Base-by-base conservation (phyloP, 2,329 filamentous ascomycete genomes). In the Hypoxylon sp. region DNA sequence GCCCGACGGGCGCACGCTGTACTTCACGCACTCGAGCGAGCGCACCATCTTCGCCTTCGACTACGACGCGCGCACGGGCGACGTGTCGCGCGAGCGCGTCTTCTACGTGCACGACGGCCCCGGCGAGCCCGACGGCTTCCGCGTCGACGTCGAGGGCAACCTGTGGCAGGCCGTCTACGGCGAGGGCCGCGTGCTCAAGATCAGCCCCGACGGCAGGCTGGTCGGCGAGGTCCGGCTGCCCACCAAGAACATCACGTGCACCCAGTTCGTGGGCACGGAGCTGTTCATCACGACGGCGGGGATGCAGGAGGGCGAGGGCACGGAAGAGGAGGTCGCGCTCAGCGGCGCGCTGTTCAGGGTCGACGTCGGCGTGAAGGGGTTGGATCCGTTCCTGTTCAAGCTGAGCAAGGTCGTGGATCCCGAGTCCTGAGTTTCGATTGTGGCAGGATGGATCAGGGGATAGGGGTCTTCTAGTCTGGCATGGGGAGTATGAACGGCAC, bases 81-180 rank as follows among this genome's bases (percentile, higher is more conserved):
- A 80, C n/a, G 83, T 93, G 55, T 85, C 84, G 61, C 90, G 91
- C 78, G 85, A 88, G 73, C 87, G 91, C 58, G 81, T 90, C 36
- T 93, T 93, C 79, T 95, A 93, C 80, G 81, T 85, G 60, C 88
- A 93, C 74, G 83, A 86, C 3, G 86, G 86, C 0, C 77, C 84
- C 24, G 89, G 90, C 49, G 87, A 88, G 67, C 93, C 93, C 0
- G 94, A 97, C 78, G 94, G 94, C 1, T 94, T 95, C 79, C 89
- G 90, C 67, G 86, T 96, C 73, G 94, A 97, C 75, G 86, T 85
- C 44, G 88, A 96, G 57, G 93, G 93, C n/a, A 90, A 91, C 80
- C 84, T 97, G 73, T 97, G 95, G 94, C 89, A 91, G 65, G 92
- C 93, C 6, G 83, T 96, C n/a, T 96, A 93, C 75, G 93, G 93